phyloP scores from a whole-genome alignment of 768 basidiomycete species.

The Pleurotus tuber-regium region DNA sequence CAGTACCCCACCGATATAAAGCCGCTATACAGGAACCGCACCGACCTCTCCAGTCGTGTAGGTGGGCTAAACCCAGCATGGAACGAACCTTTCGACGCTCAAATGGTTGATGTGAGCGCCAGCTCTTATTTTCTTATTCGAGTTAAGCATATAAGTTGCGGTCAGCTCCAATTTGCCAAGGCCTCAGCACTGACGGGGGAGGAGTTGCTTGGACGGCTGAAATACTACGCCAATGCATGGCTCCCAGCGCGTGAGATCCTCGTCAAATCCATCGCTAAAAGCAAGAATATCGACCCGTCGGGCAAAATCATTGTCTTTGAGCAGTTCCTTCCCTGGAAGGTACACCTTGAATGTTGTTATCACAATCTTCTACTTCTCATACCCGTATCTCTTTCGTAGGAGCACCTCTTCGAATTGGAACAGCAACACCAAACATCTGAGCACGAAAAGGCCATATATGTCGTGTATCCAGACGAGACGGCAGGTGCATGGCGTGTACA shows the following conservation, averaged over 20 bases:
- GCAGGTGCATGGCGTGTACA: slow-evolving; percentile 85
- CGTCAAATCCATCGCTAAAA: slow-evolving; percentile 47
- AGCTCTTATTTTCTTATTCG: not conserved
- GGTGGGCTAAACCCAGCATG: slow-evolving; percentile 85
- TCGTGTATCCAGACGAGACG: slow-evolving; percentile 87
- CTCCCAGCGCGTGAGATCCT: slow-evolving; percentile 87
- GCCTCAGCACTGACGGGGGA: slow-evolving; percentile 82
- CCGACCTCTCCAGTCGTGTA: slow-evolving; percentile 85
- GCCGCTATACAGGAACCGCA: slow-evolving; percentile 71
- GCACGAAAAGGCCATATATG: slow-evolving; percentile 65
- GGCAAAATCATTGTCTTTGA: slow-evolving; percentile 83
- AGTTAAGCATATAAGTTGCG: not conserved
- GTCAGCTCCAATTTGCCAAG: slow-evolving; percentile 66
- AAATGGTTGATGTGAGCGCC: slow-evolving; percentile 66
- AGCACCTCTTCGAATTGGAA: slow-evolving; percentile 91
- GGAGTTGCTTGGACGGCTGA: slow-evolving; percentile 78
- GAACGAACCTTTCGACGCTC: slow-evolving; percentile 77
- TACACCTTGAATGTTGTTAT: too few species aligned
- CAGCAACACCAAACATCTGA: slow-evolving; percentile 43
- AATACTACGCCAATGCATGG: slow-evolving; percentile 89
- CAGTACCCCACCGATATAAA: slow-evolving; percentile 69
- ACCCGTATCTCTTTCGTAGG: slow-evolving; percentile 26
- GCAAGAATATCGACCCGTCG: slow-evolving; percentile 61
- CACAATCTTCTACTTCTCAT: not conserved
- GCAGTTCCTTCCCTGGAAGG: slow-evolving; percentile 87